Evolutionary conservation across 805 yeast species (phyloP).

Genomic region (Jamesozyma jinghongensis): DNA sequence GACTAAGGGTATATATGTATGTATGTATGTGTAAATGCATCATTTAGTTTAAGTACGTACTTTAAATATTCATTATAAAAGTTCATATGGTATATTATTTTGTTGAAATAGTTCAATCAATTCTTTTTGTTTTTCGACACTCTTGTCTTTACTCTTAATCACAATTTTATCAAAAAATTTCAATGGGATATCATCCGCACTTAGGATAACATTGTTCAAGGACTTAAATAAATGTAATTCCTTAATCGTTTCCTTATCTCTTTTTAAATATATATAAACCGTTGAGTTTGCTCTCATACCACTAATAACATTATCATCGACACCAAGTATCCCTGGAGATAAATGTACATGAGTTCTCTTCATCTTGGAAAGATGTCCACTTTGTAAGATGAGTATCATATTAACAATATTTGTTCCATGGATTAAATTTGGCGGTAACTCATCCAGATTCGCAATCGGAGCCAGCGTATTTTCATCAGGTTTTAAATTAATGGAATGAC

Average conservation of each 20-base stretch:
- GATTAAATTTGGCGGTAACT: conserved; percentile 46
- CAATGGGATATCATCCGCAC: conserved; percentile 43
- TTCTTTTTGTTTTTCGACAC: not conserved
- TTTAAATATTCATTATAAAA: not conserved
- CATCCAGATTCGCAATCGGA: conserved; percentile 29
- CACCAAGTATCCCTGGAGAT: conserved; percentile 48
- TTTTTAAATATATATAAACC: conserved; percentile 56
- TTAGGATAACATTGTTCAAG: conserved; percentile 64
- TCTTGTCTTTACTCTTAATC: conserved; percentile 5
- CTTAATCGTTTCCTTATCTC: conserved; percentile 35
- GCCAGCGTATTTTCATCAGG: conserved; percentile 36
- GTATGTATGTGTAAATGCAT: too few relatives aligned
- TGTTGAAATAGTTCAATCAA: conserved; percentile 1
- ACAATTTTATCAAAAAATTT: conserved; percentile 18
- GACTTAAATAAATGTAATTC: conserved; percentile 45
- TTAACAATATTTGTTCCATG: conserved; percentile 68
- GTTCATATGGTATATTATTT: conserved; percentile 9
- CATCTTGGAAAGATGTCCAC: conserved; percentile 61
- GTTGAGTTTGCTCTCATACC: conserved; percentile 58
- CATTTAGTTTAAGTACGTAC: too few relatives aligned
- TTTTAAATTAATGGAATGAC: conserved; percentile 58
- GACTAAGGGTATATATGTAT: too few relatives aligned
- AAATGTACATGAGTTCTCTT: conserved; percentile 78
- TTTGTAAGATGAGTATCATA: conserved; percentile 38
- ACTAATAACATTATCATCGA: conserved; percentile 43